These are phyloP conservation scores for Exophiala mesophila DNA, from an alignment of 2,329 filamentous ascomycete genomes.

Conservation along the genomic window DNA sequence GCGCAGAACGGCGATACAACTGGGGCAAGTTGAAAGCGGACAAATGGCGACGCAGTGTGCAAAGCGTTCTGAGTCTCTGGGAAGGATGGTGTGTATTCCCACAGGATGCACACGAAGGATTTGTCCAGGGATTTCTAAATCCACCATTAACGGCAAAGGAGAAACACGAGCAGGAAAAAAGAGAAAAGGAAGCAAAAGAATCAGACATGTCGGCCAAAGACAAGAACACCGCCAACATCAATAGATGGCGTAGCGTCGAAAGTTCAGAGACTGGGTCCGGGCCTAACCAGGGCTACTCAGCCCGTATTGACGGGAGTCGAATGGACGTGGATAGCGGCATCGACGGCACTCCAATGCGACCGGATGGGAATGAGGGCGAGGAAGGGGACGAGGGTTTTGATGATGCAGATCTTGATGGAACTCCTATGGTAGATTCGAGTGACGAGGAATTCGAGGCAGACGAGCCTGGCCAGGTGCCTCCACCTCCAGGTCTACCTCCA, in stretches of 20 bases:
- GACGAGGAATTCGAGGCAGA: constrained; percentile 46
- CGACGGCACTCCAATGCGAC: constrained; percentile 30
- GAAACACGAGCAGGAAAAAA: constrained; percentile 39
- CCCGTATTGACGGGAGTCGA: constrained; percentile 20
- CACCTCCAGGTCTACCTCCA: background rate
- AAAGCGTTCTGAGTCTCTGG: constrained; percentile 65
- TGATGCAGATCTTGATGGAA: constrained; percentile 42
- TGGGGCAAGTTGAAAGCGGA: constrained; percentile 81
- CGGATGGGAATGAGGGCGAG: constrained; percentile 30
- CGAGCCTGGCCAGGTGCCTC: background rate
- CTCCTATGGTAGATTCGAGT: constrained; percentile 44
- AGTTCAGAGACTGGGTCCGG: constrained; percentile 3
- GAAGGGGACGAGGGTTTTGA: constrained; percentile 35
- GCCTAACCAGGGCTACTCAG: constrained; percentile 2
- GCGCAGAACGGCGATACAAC: constrained; percentile 63
- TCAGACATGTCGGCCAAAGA: constrained; percentile 18
- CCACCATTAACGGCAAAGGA: constrained; percentile 55
- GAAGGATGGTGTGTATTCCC: constrained; percentile 64
- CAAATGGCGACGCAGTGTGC: constrained; percentile 76
- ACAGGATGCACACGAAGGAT: constrained; percentile 65
- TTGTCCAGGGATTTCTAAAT: constrained; percentile 66
- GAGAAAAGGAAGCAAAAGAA: constrained; percentile 28
- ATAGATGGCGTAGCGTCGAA: constrained; percentile 18
- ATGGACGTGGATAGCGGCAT: constrained; percentile 32
- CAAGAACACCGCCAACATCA: constrained; percentile 4